These are phyloP conservation scores for Magnaporthales sp. DNA, from an alignment of 2,329 filamentous ascomycete species.

Conservation along the genomic window DNA sequence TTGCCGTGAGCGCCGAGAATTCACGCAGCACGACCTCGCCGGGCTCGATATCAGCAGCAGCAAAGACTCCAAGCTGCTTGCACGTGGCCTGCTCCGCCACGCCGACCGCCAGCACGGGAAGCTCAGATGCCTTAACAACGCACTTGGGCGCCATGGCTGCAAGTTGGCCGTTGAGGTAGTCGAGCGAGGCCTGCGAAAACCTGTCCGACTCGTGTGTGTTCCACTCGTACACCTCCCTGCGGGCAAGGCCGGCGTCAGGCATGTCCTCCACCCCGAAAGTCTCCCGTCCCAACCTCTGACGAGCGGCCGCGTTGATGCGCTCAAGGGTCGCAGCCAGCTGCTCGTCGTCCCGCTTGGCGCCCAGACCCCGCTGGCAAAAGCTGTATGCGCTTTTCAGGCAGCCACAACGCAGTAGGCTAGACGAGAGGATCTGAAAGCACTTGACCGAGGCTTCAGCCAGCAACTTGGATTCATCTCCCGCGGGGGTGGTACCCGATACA, in stretches of 20 bases:
- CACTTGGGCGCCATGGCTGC: constrained; percentile 67
- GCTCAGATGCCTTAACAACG: constrained; percentile 63
- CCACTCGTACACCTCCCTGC: constrained; percentile 64
- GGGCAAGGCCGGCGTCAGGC: constrained; percentile 62
- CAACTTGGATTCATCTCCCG: constrained; percentile 32
- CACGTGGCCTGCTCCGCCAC: constrained; percentile 45
- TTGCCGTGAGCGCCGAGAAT: constrained; percentile 79
- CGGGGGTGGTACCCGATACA: constrained; percentile 5
- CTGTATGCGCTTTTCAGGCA: constrained; percentile 59
- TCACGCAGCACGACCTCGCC: constrained; percentile 74
- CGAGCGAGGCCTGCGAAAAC: constrained; percentile 59
- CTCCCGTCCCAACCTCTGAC: constrained; percentile 35
- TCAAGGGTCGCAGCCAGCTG: constrained; percentile 45
- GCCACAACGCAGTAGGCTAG: constrained; percentile 53
- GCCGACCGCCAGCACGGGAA: constrained; percentile 61
- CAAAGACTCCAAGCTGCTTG: constrained; percentile 83
- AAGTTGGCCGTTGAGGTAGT: constrained; percentile 64
- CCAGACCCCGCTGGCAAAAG: constrained; percentile 56
- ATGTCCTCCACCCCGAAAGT: constrained; percentile 44
- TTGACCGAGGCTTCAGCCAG: constrained; percentile 42
- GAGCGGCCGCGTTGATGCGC: constrained; percentile 44
- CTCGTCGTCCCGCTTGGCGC: constrained; percentile 42
- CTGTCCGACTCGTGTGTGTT: constrained; percentile 61
- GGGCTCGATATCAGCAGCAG: constrained; percentile 67
- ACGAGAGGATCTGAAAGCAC: constrained; percentile 49